Evolutionary conservation across 177 flowering plant species (phyloP).

Genomic region (Tripterygium wilfordii): DNA sequence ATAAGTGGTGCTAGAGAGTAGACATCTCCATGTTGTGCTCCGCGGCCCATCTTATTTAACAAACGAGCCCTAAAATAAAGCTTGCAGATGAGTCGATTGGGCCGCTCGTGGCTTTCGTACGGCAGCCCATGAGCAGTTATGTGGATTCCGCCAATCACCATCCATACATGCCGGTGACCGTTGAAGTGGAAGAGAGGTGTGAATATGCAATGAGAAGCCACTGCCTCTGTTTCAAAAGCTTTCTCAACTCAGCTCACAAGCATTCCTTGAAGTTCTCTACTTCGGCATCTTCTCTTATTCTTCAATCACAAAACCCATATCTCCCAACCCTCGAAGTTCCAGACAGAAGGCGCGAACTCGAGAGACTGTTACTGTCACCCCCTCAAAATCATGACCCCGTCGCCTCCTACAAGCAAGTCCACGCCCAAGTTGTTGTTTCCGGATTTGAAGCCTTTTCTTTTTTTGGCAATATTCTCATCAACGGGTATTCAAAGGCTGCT

Average conservation of each 20-base stretch:
- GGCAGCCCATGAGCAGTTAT: too few relatives aligned
- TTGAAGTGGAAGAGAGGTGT: too few relatives aligned
- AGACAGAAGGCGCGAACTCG: constrained; percentile 32
- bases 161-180: too few relatives aligned
- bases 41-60: too few relatives aligned
- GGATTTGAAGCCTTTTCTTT: constrained; percentile 50
- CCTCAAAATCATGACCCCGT: constrained; percentile 14
- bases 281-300: constrained; percentile 4
- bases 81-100: too few relatives aligned
- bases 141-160: too few relatives aligned
- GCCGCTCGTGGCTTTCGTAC: too few relatives aligned
- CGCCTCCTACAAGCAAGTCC: constrained; percentile 23
- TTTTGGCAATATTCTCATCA: constrained; percentile 42
- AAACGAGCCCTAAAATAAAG: too few relatives aligned
- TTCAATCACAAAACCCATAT: constrained; percentile 8
- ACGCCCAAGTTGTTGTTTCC: constrained; percentile 35
- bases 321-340: constrained; percentile 12
- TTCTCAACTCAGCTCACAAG: background rate
- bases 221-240: background rate
- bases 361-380: constrained; percentile 31
- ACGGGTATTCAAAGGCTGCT: constrained; percentile 27
- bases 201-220: too few relatives aligned
- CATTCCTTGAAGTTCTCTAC: constrained; percentile 21
- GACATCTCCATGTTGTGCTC: too few relatives aligned
- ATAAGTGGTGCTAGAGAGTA: too few relatives aligned